Percentiles rank a stretch among this genome's conserved stretches.
Evolutionary conservation across 2,329 filamentous ascomycete species (phyloP).

Genomic region (Fusarium marasasianum): DNA sequence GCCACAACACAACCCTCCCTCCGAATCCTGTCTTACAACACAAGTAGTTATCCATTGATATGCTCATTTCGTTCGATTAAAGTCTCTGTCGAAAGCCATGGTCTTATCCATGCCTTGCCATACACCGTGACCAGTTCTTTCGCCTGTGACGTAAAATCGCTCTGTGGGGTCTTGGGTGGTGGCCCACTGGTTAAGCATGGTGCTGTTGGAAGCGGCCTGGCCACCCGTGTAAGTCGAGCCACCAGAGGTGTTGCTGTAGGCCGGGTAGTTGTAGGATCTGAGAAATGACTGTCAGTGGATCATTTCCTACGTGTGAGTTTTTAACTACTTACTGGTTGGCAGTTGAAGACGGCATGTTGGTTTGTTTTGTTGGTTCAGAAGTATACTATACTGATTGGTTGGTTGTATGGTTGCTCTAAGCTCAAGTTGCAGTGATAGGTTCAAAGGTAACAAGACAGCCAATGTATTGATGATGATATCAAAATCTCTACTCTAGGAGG

Average conservation of each 20-base stretch:
- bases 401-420: neutral
- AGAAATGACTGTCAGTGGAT: neutral
- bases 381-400: neutral
- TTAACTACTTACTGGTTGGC: conserved; percentile 16
- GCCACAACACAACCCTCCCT: neutral
- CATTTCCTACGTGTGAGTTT: neutral
- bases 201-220: neutral
- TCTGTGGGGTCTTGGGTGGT: conserved; percentile 14
- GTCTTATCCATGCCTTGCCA: conserved; percentile 5
- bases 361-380: neutral
- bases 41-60: neutral
- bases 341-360: conserved; percentile 21
- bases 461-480: neutral
- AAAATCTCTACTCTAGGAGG: neutral
- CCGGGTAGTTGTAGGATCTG: conserved; percentile 9
- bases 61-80: neutral
- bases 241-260: neutral
- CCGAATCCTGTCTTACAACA: neutral
- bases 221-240: conserved; percentile 30
- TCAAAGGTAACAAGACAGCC: neutral
- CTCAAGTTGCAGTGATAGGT: neutral
- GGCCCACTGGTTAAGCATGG: conserved; percentile 21
- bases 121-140: conserved; percentile 18
- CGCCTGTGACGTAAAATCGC: conserved; percentile 21
- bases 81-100: conserved; percentile 20